These are phyloP conservation scores for Ogataea saltuana DNA, from an alignment of 805 yeast genomes.

Conservation along the genomic window DNA sequence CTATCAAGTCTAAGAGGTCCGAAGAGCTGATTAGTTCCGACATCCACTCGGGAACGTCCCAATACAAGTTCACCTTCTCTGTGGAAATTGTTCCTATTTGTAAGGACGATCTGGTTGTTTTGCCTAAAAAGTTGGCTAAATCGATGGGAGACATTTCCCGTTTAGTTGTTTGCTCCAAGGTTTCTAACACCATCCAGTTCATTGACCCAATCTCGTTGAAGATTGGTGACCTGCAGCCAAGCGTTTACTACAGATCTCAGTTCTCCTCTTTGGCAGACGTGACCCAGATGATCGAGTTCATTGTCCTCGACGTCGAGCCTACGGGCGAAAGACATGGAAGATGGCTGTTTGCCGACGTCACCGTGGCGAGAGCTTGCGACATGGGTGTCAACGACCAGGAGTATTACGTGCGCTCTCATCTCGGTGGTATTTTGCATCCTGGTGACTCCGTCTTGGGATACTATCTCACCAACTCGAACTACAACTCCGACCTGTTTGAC, in stretches of 20 bases:
- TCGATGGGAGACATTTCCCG: constrained; percentile 80
- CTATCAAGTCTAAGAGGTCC: constrained; percentile 78
- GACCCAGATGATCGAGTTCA: constrained; percentile 77
- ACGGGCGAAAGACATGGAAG: constrained; percentile 78
- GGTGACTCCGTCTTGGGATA: constrained; percentile 96
- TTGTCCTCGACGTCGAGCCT: constrained; percentile 92
- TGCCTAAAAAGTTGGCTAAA: constrained; percentile 85
- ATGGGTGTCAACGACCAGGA: constrained; percentile 83
- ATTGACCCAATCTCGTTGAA: constrained; percentile 83
- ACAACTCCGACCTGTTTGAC: constrained; percentile 86
- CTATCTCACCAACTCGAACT: constrained; percentile 79
- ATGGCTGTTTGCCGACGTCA: constrained; percentile 82
- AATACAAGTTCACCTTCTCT: constrained; percentile 88
- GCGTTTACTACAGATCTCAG: constrained; percentile 78
- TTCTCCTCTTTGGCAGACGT: constrained; percentile 76
- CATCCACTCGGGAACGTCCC: constrained; percentile 84
- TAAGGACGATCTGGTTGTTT: constrained; percentile 91
- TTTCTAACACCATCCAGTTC: constrained; percentile 82
- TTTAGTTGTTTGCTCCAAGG: constrained; percentile 79
- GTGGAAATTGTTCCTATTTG: constrained; percentile 95
- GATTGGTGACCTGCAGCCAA: constrained; percentile 69
- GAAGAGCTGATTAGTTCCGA: constrained; percentile 91
- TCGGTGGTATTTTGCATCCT: constrained; percentile 93
- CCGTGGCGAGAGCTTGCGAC: constrained; percentile 87
- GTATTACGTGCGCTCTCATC: constrained; percentile 83